Evolutionary conservation across 495 filamentous ascomycete species (phyloP), one percentile per base, ranked within the genome.

Genomic region (Aspergillus homomorphus): DNA sequence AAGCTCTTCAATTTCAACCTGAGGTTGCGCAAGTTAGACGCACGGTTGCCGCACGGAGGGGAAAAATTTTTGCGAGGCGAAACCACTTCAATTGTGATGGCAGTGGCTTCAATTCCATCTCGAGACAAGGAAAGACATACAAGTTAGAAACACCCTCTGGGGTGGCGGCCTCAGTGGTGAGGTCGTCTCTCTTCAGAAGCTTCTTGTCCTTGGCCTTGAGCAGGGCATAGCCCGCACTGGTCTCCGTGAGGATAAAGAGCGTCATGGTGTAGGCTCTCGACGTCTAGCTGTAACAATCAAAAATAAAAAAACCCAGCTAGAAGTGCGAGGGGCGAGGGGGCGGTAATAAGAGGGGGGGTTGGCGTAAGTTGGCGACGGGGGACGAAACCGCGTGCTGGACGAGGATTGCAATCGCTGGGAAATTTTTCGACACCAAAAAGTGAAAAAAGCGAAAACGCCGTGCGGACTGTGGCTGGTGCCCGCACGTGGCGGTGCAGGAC

Each of bases 161-260:
- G 43, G 88, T 90, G 28, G 84, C 81, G 45, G 88, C 82, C 68
- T 96, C 87, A 44, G 84, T 81, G 24, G 81, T 76, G 60, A 96
- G 69, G 67, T 90, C 84, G 73, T 91, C 88, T 62, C 85, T 85
- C 77, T 96, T 92, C 54, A 99, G 81, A 44, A 98, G 82, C 82
- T 96, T 98, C 83, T 96, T 96, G 86, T 96, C 92, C 73, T 89
- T 90, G 24, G 95, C 89, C 79, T 99, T 98, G 79, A 98, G 89
- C 67, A 98, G 84, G 70, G 92, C 95, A 81, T 96, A 97, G 63
- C 95, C 94, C 63, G 93, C 95, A 74, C 87, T 89, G 67, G 94
- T 98, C 77, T 98, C 94, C 57, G 88, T 88, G 57, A 95, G 84
- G 73, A 90, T 87, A 71, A 91, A 88, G 64, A 89, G 83, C 75